Base-by-base conservation (phyloP, 257 asterid species). In the Petunia secreta region DNA sequence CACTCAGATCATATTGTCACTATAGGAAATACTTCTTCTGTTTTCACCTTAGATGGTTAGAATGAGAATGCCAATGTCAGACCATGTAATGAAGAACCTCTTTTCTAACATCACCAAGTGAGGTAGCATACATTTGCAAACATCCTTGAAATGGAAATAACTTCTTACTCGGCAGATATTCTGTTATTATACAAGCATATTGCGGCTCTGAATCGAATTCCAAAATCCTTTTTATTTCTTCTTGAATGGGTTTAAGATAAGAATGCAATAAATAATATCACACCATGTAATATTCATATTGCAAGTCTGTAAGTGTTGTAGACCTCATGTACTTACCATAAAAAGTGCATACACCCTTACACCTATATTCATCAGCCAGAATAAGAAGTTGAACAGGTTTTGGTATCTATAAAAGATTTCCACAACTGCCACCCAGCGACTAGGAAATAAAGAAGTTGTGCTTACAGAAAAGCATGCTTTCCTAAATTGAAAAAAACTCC, bases 81-180 rank as follows among this genome's bases (percentile, higher is more conserved):
- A 6, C 50, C 36, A 65, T 39, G 52, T 39, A 65, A 39, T 6
- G 36, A 65, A 39, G 73, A 65, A 65, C 50, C 71, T 5, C 48
- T 38, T 38, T 64, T 64, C 48, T 38, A 64, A 39, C 71, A 64
- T 64, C 71, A 64, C 46, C 48, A 64, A 38, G 71, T 64, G 44
- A 64, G 50, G 48, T 6, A 64, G 34, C 5, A 9, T 5, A 64
- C 48, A 38, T 38, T 63, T 11, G 48, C 71, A 64, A 64, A 64
- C 39, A 64, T 64, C 39, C 48, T 38, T 2, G 4, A 64, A 38
- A 64, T 0, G 46, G 4, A 64, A 11, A 5, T 11, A 38, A 13
- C 48, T 11, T 25, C 38, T 59, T 64, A 64, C 48, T 64, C 4
- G 38, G 71, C 71, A 64, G 25, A 13, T 62, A 57, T 57, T 25